Percentiles rank a stretch among this genome's conserved stretches.
These are phyloP conservation scores for Phytophthora constricta DNA, from an alignment of 352 stramenopile species.

Conservation along the genomic window DNA sequence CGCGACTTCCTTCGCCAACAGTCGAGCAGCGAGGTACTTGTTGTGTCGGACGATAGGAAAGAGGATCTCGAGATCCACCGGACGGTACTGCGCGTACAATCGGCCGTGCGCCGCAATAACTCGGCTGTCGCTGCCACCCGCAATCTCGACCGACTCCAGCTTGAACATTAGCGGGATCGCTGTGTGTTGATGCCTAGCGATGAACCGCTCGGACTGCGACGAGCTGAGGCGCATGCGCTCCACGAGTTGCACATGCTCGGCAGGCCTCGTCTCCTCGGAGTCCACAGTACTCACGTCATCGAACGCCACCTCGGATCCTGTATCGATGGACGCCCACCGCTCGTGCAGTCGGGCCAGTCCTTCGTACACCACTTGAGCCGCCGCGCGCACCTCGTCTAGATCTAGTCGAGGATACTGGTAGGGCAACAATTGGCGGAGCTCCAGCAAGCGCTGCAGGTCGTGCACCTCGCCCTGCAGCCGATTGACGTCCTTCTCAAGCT, in stretches of 20 bases:
- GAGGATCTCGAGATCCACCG: constrained; percentile 19
- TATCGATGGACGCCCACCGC: constrained; percentile 25
- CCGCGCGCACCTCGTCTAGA: constrained; percentile 21
- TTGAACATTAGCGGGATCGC: constrained; percentile 31
- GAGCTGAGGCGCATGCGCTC: constrained; percentile 15
- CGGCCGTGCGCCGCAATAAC: constrained; percentile 28
- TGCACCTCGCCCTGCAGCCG: constrained; percentile 45
- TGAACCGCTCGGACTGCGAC: constrained; percentile 34
- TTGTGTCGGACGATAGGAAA: constrained; percentile 29
- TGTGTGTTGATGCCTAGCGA: constrained; percentile 23
- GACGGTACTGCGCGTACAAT: constrained; percentile 22
- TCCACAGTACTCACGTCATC: background rate
- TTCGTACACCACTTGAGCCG: constrained; percentile 32
- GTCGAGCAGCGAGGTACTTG: constrained; percentile 27
- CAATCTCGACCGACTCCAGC: constrained; percentile 30
- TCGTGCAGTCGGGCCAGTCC: constrained; percentile 26
- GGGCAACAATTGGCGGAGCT: constrained; percentile 41
- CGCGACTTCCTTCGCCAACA: constrained; percentile 29
- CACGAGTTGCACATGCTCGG: constrained; percentile 9
- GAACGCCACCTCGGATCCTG: background rate
- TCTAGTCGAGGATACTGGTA: constrained; percentile 20
- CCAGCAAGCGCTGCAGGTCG: constrained; percentile 42
- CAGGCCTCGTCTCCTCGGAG: constrained; percentile 24
- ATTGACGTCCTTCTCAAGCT: constrained; percentile 44
- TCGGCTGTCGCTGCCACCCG: constrained; percentile 30